phyloP scores from a whole-genome alignment of 768 basidiomycete species.

The Cystofilobasidium macerans region DNA sequence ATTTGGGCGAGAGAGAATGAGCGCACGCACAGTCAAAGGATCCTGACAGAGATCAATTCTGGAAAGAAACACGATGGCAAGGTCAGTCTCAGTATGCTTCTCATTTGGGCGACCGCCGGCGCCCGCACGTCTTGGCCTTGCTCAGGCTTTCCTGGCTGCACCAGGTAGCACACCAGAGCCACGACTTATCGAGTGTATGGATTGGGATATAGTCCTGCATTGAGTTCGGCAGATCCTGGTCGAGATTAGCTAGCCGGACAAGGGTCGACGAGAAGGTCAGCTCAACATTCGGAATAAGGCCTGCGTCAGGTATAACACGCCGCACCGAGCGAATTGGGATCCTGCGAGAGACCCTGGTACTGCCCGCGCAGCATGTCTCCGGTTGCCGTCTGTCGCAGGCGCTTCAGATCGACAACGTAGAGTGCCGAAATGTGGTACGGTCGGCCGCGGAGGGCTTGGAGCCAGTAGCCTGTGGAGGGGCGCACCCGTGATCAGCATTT shows the following conservation, averaged over 20 bases:
- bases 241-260: slow-evolving; percentile 11
- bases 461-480: slow-evolving; percentile 43
- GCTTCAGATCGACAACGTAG: slow-evolving; percentile 88
- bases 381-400: slow-evolving; percentile 71
- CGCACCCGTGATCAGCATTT: neutral
- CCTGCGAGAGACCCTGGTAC: slow-evolving; percentile 86
- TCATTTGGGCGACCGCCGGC: no score
- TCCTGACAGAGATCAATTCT: slow-evolving; percentile 96
- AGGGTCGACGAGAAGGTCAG: neutral
- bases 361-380: slow-evolving; percentile 50
- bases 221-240: slow-evolving; percentile 83
- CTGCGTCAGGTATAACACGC: no score
- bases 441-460: slow-evolving; percentile 64
- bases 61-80: slow-evolving; percentile 31
- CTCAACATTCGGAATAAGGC: no score
- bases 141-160: slow-evolving; percentile 48
- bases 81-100: no score
- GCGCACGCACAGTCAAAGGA: slow-evolving; percentile 64
- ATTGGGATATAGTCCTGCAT: slow-evolving; percentile 86
- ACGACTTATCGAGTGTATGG: slow-evolving; percentile 77
- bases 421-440: slow-evolving; percentile 98
- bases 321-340: slow-evolving; percentile 87
- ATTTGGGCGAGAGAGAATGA: neutral
- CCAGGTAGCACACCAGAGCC: slow-evolving; percentile 99
- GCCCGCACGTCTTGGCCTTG: slow-evolving; percentile 39